Base-by-base conservation (phyloP, 805 yeast species). In the Saturnispora dispora region DNA sequence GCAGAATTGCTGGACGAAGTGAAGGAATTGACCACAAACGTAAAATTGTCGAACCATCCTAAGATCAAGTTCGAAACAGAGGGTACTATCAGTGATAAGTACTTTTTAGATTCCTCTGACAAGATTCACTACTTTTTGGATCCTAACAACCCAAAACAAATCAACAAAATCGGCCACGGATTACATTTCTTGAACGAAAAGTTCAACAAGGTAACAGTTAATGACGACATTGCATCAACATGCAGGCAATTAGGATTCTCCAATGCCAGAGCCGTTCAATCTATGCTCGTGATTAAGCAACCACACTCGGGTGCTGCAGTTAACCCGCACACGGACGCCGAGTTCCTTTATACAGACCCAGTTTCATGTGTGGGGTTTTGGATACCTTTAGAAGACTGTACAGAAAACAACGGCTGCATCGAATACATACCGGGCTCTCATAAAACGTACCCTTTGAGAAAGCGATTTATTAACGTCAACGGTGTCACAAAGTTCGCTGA, bases 81-180 rank as follows among this genome's bases (percentile, higher is more conserved):
- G 25, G 72, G 69, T 3, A 70, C 71, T 20, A 74, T 85, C 43
- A 90, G 91, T 1, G 90, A 86, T 63, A 72, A 76, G 13, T 85
- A 86, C 63, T 85, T 85, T 62, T 64, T 86, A 28, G 73, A 77
- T 23, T 82, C 89, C 2, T 74, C 86, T 0, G 85, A 85, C 58
- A 84, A 85, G 54, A 71, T 86, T 4, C 73, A 79, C 2, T 86
- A 68, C 60, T 86, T 85, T 64, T 79, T 85, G 55, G 95, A 85
- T 58, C 78, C 78, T 3, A 86, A 78, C 58, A 88, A 91, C 0
- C 77, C 85, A 56, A 62, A 57, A 10, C 44, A 44, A 1, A 73
- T 86, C 60, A 86, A 86, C 66, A 86, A 86, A 66, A 79, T 86
- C 41, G 95, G 93, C 5, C 95, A 86, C 60, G 88, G 86, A 1